phyloP scores from a whole-genome alignment of 805 yeast species.

The Torulaspora indica region DNA sequence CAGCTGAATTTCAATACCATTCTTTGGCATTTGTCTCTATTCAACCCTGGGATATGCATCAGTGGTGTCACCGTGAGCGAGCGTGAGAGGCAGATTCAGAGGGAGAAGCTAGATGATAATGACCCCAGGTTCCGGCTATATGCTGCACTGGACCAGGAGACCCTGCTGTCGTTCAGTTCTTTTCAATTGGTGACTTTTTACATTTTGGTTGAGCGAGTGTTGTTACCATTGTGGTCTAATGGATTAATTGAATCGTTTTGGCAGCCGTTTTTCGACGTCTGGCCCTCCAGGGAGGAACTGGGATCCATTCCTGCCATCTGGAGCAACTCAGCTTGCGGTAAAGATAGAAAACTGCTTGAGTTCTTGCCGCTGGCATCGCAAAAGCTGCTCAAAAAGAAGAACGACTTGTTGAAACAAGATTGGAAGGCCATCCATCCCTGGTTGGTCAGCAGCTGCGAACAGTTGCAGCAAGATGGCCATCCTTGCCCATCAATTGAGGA shows the following conservation, averaged over 20 bases:
- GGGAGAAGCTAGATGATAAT: not conserved
- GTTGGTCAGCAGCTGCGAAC: constrained; percentile 20
- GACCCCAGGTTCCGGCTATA: constrained; percentile 35
- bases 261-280: constrained; percentile 60
- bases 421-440: constrained; percentile 36
- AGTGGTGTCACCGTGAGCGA: constrained; percentile 11
- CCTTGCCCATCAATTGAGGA: constrained; percentile 3
- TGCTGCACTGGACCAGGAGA: constrained; percentile 29
- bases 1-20: constrained; percentile 57
- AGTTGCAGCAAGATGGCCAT: constrained; percentile 3
- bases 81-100: constrained; percentile 1
- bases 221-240: constrained; percentile 27
- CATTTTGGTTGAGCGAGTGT: constrained; percentile 29
- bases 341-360: constrained; percentile 31
- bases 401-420: constrained; percentile 44
- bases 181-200: constrained; percentile 57
- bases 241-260: constrained; percentile 45
- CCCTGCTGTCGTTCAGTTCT: constrained; percentile 46
- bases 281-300: constrained; percentile 58
- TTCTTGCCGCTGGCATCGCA: constrained; percentile 44
- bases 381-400: constrained; percentile 41
- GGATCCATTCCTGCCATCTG: constrained; percentile 58
- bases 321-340: constrained; percentile 37
- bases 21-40: constrained; percentile 40
- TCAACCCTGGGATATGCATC: constrained; percentile 27